phyloP scores from a whole-genome alignment of 2,329 filamentous ascomycete genomes.

The Fusarium mundagurra region DNA sequence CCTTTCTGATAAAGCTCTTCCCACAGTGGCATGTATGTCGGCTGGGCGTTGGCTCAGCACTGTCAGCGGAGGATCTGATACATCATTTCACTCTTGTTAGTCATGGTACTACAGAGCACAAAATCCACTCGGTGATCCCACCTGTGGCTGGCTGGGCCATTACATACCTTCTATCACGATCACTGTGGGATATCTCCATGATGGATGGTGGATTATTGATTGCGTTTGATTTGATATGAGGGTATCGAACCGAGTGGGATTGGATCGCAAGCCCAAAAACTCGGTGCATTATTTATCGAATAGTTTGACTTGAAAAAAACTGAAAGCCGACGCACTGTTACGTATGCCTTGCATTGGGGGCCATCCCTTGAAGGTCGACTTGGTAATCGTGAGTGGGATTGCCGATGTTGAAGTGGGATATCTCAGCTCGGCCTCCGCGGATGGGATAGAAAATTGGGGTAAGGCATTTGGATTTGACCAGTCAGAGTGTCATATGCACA shows the following conservation, averaged over 20 bases:
- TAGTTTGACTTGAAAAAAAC: conserved; percentile 3
- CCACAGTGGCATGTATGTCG: conserved; percentile 53
- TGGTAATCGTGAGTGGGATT: conserved; percentile 39
- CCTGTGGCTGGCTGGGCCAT: neutral
- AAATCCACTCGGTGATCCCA: conserved; percentile 25
- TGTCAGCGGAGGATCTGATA: conserved; percentile 25
- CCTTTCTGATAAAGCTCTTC: conserved; percentile 53
- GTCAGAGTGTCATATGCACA: accelerated
- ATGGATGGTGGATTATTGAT: conserved; percentile 13
- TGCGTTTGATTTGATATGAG: conserved; percentile 7
- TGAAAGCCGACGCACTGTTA: neutral
- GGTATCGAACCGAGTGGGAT: conserved; percentile 33
- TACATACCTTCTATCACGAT: conserved; percentile 14
- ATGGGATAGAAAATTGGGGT: neutral
- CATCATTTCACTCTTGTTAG: neutral
- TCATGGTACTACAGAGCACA: neutral
- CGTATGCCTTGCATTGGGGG: conserved; percentile 14
- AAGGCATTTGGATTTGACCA: neutral
- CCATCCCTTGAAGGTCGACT: conserved; percentile 20
- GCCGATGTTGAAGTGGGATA: conserved; percentile 33
- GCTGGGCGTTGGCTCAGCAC: conserved; percentile 9
- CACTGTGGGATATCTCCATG: conserved; percentile 39
- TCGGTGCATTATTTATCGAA: neutral
- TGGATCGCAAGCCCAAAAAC: conserved; percentile 6
- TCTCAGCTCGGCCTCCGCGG: neutral